A percentile compares a stretch with the other conserved stretches of the same genome.
Evolutionary conservation across 2,329 filamentous ascomycete species (phyloP).

Genomic region (Fragosphaeria purpurea): DNA sequence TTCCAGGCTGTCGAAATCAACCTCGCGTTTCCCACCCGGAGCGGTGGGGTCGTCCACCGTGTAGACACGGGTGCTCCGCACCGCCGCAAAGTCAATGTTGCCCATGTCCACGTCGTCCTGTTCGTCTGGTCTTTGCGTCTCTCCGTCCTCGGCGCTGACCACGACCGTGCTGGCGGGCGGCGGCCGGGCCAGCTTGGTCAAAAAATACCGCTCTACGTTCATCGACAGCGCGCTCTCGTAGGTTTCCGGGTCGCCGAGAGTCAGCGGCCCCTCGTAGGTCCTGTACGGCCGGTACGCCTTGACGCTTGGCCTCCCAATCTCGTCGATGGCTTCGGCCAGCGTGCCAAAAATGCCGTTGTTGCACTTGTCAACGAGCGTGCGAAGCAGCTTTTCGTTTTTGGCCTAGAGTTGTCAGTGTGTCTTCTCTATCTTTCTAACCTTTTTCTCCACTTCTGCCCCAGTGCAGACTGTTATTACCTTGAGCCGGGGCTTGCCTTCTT

Average conservation of each 20-base stretch:
- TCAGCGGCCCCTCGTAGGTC: slow-evolving; percentile 69
- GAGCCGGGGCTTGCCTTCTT: slow-evolving; percentile 65
- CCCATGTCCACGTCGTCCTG: slow-evolving; percentile 39
- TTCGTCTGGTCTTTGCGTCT: slow-evolving; percentile 38
- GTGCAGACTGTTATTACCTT: slow-evolving; percentile 44
- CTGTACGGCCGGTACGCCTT: slow-evolving; percentile 68
- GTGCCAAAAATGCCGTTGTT: slow-evolving; percentile 67
- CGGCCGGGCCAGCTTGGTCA: slow-evolving; percentile 66
- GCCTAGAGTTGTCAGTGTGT: slow-evolving; percentile 27
- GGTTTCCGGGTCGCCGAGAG: slow-evolving; percentile 64
- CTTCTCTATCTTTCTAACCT: too few species aligned
- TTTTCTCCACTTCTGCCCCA: not conserved
- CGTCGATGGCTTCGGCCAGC: slow-evolving; percentile 71
- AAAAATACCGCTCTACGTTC: slow-evolving; percentile 82
- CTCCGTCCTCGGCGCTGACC: slow-evolving; percentile 35
- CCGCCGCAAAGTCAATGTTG: slow-evolving; percentile 46
- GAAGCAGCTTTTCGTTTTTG: slow-evolving; percentile 64
- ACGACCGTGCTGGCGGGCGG: slow-evolving; percentile 72
- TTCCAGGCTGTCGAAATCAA: slow-evolving; percentile 74
- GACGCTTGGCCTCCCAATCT: slow-evolving; percentile 65
- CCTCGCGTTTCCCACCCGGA: slow-evolving; percentile 69
- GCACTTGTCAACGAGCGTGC: slow-evolving; percentile 55
- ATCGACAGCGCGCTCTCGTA: slow-evolving; percentile 71
- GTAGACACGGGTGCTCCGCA: slow-evolving; percentile 73
- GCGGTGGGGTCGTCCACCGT: slow-evolving; percentile 65